These are phyloP conservation scores for Uronychia binucleata DNA, from an alignment of 73 alveolate genomes.

Conservation along the genomic window DNA sequence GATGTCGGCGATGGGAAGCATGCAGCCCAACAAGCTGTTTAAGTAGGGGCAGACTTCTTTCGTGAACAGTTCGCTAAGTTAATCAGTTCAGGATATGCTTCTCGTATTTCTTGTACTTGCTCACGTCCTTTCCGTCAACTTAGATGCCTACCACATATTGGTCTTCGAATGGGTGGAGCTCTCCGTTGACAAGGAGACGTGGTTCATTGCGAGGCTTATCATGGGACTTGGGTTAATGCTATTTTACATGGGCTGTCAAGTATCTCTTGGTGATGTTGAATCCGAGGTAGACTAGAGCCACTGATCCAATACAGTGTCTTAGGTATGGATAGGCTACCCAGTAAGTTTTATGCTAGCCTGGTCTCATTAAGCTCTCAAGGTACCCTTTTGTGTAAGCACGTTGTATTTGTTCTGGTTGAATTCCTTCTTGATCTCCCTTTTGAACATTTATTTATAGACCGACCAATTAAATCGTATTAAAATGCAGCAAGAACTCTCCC, in stretches of 20 bases:
- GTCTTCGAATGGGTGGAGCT: constrained; percentile 25
- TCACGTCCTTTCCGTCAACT: neutral
- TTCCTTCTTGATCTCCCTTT: constrained; percentile 37
- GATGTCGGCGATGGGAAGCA: neutral
- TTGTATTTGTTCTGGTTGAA: constrained; percentile 56
- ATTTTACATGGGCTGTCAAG: constrained; percentile 1
- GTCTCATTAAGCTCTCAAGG: neutral
- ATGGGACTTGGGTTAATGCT: neutral
- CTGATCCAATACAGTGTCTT: constrained; percentile 18
- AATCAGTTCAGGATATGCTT: neutral
- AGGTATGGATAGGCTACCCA: neutral
- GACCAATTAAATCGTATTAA: neutral
- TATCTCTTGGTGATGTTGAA: constrained; percentile 38
- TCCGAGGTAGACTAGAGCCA: constrained; percentile 21
- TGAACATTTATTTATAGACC: constrained; percentile 35
- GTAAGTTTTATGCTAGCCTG: constrained; percentile 8
- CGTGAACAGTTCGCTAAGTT: neutral
- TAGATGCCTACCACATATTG: constrained; percentile 6
- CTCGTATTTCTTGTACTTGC: neutral
- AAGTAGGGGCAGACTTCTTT: neutral
- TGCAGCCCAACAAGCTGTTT: neutral
- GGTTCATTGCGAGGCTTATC: constrained; percentile 10
- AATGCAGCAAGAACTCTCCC: neutral
- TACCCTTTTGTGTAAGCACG: constrained; percentile 28
- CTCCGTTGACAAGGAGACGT: constrained; percentile 24